phyloP scores from a whole-genome alignment of 83 land plant species.

The Isoetes engelmannii region DNA sequence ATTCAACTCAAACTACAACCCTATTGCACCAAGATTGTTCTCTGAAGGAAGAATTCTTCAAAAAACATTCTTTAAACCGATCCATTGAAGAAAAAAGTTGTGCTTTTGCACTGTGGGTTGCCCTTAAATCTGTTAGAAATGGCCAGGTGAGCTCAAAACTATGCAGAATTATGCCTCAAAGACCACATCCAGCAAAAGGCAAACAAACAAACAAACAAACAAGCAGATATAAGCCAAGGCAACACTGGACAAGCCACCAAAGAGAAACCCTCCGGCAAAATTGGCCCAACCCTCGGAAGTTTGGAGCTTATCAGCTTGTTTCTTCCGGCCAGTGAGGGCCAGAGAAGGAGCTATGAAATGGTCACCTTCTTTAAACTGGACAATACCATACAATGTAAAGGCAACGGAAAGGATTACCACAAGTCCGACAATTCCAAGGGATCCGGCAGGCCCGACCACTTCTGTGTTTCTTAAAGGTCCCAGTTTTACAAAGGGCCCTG shows the following conservation, averaged over 20 bases:
- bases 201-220: too few relatives aligned
- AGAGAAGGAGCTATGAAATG: slow-evolving; percentile 72
- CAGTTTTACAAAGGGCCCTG: slow-evolving; percentile 76
- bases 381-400: slow-evolving; percentile 82
- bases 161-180: too few relatives aligned
- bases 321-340: slow-evolving; percentile 83
- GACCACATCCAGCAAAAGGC: too few relatives aligned
- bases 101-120: too few relatives aligned
- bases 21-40: too few relatives aligned
- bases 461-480: slow-evolving; percentile 70
- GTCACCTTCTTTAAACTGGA: slow-evolving; percentile 79
- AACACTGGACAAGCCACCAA: slow-evolving; percentile 94
- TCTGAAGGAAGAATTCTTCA: too few relatives aligned
- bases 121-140: too few relatives aligned
- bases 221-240: slow-evolving; percentile 91
- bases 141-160: too few relatives aligned
- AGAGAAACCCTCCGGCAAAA: slow-evolving; percentile 96
- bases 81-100: too few relatives aligned
- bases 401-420: slow-evolving; percentile 71
- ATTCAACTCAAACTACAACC: too few relatives aligned
- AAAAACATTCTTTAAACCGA: too few relatives aligned
- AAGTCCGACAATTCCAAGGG: slow-evolving; percentile 80
- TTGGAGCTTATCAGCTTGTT: slow-evolving; percentile 88
- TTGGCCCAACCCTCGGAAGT: slow-evolving; percentile 94
- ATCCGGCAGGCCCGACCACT: slow-evolving; percentile 64